Evolutionary conservation across 768 basidiomycete genomes (phyloP).

Genomic region (Infundibulicybe gibba): DNA sequence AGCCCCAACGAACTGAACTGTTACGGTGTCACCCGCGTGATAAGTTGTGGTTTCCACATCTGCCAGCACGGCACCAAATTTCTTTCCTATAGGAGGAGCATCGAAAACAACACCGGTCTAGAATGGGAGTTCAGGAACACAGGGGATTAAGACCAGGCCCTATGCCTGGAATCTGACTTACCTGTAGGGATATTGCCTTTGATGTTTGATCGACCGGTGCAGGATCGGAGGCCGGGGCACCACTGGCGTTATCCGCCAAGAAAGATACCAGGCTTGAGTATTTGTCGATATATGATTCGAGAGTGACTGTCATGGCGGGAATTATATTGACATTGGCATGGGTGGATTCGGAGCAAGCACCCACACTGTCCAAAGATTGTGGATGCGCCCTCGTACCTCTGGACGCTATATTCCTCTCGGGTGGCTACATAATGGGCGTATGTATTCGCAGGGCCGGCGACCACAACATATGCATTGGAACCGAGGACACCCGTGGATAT

Average conservation of each 20-base stretch:
- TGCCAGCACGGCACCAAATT: constrained; percentile 58
- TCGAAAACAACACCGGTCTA: constrained; percentile 66
- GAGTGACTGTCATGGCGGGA: constrained; percentile 42
- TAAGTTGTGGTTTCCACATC: constrained; percentile 55
- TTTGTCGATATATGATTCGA: constrained; percentile 80
- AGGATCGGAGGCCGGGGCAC: constrained; percentile 56
- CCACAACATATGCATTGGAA: constrained; percentile 67
- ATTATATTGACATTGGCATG: not conserved
- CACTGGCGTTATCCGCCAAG: constrained; percentile 46
- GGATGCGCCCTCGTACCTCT: constrained; percentile 81
- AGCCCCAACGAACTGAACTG: constrained; percentile 67
- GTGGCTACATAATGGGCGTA: constrained; percentile 76
- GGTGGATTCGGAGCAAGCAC: constrained; percentile 15
- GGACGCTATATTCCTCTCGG: constrained; percentile 67
- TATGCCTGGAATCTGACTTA: constrained; percentile 13
- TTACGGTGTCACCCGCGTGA: constrained; percentile 53
- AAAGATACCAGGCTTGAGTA: constrained; percentile 65
- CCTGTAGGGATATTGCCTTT: constrained; percentile 67
- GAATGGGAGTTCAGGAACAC: not conserved
- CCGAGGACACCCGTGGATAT: constrained; percentile 63
- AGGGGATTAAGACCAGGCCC: not conserved
- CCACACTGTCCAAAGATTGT: constrained; percentile 73
- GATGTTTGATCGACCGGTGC: constrained; percentile 62
- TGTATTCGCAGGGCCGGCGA: constrained; percentile 81
- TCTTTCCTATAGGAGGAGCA: constrained; percentile 46